These are phyloP conservation scores for Backusella australiensis DNA, from an alignment of 192 early-diverging fungal genomes.

Conservation along the genomic window DNA sequence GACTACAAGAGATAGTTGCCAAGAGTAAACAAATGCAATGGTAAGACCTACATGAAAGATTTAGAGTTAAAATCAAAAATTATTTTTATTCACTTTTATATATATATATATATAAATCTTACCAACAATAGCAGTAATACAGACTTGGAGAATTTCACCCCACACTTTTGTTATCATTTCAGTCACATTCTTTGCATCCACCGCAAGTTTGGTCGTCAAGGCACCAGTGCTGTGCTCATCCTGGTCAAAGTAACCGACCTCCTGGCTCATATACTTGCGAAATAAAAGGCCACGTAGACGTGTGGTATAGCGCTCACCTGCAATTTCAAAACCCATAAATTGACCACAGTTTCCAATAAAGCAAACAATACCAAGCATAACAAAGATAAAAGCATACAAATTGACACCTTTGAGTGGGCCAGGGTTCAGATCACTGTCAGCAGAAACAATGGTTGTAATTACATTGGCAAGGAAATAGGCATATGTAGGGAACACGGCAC, in stretches of 20 bases:
- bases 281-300: constrained; percentile 64
- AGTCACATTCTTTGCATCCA: constrained; percentile 59
- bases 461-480: constrained; percentile 50
- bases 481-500: constrained; percentile 73
- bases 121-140: constrained; percentile 23
- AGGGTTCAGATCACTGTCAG: constrained; percentile 11
- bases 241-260: constrained; percentile 83
- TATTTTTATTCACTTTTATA: too few species aligned
- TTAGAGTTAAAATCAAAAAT: background rate
- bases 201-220: constrained; percentile 73
- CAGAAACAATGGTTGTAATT: constrained; percentile 42
- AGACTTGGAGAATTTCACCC: constrained; percentile 29
- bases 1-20: constrained; percentile 82
- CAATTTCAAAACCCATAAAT: constrained; percentile 56
- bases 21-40: constrained; percentile 70
- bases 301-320: constrained; percentile 62
- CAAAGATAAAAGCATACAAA: constrained; percentile 39
- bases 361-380: constrained; percentile 41
- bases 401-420: constrained; percentile 35
- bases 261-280: constrained; percentile 72
- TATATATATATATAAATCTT: background rate
- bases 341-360: constrained; percentile 59
- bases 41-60: constrained; percentile 11
- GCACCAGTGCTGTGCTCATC: constrained; percentile 70
- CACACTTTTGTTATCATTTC: constrained; percentile 56